A percentile compares a stretch with the other conserved stretches of the same genome.
These are phyloP conservation scores for Nannizziopsis barbatae DNA, from an alignment of 2,329 filamentous ascomycete species.

Conservation along the genomic window DNA sequence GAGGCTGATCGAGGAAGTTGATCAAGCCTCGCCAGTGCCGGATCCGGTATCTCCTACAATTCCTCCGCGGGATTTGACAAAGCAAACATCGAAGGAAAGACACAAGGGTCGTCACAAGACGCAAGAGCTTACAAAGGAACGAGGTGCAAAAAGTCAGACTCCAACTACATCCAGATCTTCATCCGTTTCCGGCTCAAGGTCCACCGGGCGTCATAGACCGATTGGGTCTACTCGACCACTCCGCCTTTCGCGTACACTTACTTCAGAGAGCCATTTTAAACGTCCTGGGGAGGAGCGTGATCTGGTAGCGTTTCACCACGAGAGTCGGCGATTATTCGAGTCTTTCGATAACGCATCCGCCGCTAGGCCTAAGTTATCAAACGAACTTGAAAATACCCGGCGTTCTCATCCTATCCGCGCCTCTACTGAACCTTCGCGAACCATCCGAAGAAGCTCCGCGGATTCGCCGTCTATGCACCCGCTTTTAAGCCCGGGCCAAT, in stretches of 20 bases:
- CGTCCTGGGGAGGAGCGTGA: constrained; percentile 24
- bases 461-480: constrained; percentile 95
- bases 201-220: constrained; percentile 23
- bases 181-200: constrained; percentile 20
- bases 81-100: not conserved
- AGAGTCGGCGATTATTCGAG: constrained; percentile 34
- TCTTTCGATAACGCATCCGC: constrained; percentile 4
- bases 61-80: not conserved
- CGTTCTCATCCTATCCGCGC: not conserved
- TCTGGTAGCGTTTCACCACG: constrained; percentile 30
- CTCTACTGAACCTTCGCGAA: not conserved
- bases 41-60: not conserved
- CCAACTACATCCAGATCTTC: constrained; percentile 20
- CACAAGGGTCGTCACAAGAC: not conserved
- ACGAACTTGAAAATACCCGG: not conserved
- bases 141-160: constrained; percentile 24
- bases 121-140: constrained; percentile 21
- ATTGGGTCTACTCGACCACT: constrained; percentile 23
- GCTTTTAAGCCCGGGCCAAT: constrained; percentile 83
- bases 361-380: not conserved
- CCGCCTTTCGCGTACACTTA: constrained; percentile 19
- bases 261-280: constrained; percentile 17
- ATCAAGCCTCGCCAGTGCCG: not conserved
- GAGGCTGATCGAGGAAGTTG: not conserved
- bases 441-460: constrained; percentile 13